Evolutionary conservation across 495 filamentous ascomycete species (phyloP).

Genomic region (Penicillium psychrofluorescens): DNA sequence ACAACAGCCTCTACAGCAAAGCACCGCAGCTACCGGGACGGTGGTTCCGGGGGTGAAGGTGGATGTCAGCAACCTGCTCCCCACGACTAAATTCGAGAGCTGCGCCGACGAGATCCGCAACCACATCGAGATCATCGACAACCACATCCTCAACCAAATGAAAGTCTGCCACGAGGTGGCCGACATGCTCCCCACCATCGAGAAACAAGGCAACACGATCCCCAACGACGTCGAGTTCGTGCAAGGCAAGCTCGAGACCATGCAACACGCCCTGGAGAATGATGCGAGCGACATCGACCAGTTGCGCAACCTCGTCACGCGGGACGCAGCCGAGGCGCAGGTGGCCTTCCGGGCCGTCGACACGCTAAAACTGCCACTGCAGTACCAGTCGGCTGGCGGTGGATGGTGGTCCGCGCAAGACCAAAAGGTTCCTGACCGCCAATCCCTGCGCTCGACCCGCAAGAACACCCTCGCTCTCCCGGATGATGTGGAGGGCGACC

Average conservation of each 20-base stretch:
- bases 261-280: conserved; percentile 62
- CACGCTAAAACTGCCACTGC: conserved; percentile 65
- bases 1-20: conserved; percentile 43
- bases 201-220: conserved; percentile 54
- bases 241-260: conserved; percentile 60
- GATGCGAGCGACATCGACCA: conserved; percentile 66
- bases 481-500: conserved; percentile 55
- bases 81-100: conserved; percentile 86
- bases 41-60: conserved; percentile 64
- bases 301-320: conserved; percentile 53
- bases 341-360: conserved; percentile 70
- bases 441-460: conserved; percentile 32
- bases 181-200: conserved; percentile 50
- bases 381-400: conserved; percentile 52
- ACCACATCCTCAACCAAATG: conserved; percentile 64
- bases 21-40: conserved; percentile 27
- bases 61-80: conserved; percentile 64
- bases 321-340: conserved; percentile 64
- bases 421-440: conserved; percentile 33
- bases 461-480: conserved; percentile 41
- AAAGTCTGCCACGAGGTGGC: conserved; percentile 39
- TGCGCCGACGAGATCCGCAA: conserved; percentile 75
- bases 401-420: conserved; percentile 42
- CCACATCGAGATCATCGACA: conserved; percentile 67
- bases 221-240: conserved; percentile 71